Conservation (phyloP, 2,329 filamentous ascomycete species). For the Amauroascus niger region DNA sequence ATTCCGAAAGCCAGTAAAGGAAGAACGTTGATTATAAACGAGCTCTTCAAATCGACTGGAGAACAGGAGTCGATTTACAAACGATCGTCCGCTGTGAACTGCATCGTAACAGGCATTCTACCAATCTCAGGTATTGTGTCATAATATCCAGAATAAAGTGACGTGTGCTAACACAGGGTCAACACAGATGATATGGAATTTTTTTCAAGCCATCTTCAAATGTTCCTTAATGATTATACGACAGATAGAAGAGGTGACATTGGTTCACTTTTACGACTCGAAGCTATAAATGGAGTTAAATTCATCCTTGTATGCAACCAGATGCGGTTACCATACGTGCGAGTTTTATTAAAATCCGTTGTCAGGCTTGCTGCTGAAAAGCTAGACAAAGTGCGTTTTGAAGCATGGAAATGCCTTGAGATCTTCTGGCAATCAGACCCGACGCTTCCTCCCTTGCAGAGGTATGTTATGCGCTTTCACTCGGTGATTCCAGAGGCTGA, state of each 20-base stretch:
- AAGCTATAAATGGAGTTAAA: slow-evolving; percentile 60
- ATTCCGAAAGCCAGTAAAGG: slow-evolving; percentile 22
- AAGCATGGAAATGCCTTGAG: slow-evolving; percentile 39
- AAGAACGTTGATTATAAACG: slow-evolving; percentile 26
- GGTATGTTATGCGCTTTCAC: slow-evolving; percentile 31
- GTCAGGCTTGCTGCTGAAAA: slow-evolving; percentile 76
- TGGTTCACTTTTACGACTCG: slow-evolving; percentile 72
- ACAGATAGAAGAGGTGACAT: slow-evolving; percentile 82
- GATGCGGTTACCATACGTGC: slow-evolving; percentile 16
- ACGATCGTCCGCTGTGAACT: slow-evolving; percentile 34
- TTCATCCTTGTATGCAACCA: slow-evolving; percentile 23
- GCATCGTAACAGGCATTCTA: slow-evolving; percentile 30
- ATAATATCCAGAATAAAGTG: neutral
- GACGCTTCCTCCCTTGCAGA: slow-evolving; percentile 29
- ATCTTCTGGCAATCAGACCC: slow-evolving; percentile 30
- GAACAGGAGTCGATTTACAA: slow-evolving; percentile 35
- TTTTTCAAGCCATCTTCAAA: slow-evolving; percentile 25
- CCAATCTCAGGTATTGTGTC: slow-evolving; percentile 28
- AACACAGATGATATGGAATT: slow-evolving; percentile 25
- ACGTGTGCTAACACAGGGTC: neutral
- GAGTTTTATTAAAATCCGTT: slow-evolving; percentile 33
- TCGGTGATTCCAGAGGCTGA: slow-evolving; percentile 13
- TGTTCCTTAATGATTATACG: slow-evolving; percentile 72
- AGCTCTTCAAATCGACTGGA: slow-evolving; percentile 28
- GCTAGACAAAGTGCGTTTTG: slow-evolving; percentile 69